Evolutionary conservation across 208 protist genomes (phyloP).

Genomic region (Leishmania tarentolae): DNA sequence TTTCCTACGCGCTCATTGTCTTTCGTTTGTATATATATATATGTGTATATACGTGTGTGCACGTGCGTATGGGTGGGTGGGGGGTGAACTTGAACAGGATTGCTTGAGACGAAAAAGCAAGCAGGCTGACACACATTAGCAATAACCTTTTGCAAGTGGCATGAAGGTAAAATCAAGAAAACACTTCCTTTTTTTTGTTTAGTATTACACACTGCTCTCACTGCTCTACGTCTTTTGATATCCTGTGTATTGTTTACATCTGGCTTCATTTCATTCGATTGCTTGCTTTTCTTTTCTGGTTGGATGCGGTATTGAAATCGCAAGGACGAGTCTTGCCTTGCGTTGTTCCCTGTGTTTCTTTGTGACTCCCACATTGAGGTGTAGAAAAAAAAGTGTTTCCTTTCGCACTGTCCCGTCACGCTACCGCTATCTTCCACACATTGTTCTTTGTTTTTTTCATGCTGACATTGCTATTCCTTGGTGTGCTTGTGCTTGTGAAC

Average conservation of each 20-base stretch:
- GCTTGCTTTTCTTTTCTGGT: slow-evolving; percentile 19
- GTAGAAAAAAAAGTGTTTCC: slow-evolving; percentile 9
- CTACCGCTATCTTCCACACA: slow-evolving; percentile 10
- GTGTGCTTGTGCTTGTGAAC: background rate
- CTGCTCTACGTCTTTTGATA: slow-evolving; percentile 6
- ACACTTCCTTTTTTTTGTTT: slow-evolving; percentile 23
- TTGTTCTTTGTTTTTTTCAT: slow-evolving; percentile 15
- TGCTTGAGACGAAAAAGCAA: background rate
- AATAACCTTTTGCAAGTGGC: background rate
- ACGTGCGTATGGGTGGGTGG: background rate
- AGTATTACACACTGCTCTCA: background rate
- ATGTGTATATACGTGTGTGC: background rate
- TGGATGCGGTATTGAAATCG: background rate
- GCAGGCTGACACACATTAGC: background rate
- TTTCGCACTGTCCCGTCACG: background rate
- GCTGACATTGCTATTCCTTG: background rate
- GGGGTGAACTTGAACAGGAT: background rate
- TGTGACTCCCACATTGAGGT: slow-evolving; percentile 3
- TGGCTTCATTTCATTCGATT: background rate
- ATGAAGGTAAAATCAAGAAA: background rate
- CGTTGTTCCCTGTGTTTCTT: background rate
- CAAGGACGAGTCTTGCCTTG: background rate
- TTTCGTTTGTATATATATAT: background rate
- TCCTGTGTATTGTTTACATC: background rate
- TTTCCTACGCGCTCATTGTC: background rate